phyloP scores from a whole-genome alignment of 371 early-diverging fungal genomes.

The Lichtheimia ornata region DNA sequence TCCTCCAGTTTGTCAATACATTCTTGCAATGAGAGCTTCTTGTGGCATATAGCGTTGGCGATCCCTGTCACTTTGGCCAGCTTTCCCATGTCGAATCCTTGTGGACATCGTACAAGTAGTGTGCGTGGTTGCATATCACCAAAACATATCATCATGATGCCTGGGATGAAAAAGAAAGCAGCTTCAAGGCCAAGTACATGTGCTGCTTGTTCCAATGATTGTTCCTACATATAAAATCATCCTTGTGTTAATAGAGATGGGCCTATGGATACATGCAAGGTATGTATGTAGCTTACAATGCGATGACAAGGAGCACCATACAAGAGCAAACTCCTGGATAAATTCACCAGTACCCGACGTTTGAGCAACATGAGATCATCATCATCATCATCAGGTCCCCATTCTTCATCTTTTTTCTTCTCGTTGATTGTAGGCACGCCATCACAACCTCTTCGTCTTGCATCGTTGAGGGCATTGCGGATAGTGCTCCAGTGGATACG shows the following conservation, averaged over 20 bases:
- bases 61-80: conserved; percentile 52
- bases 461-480: background rate
- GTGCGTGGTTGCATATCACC: conserved; percentile 63
- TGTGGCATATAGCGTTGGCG: conserved; percentile 42
- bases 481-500: conserved; percentile 4
- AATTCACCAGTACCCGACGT: conserved; percentile 63
- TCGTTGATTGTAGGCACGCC: no score
- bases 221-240: no score
- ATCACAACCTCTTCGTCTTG: background rate
- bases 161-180: conserved; percentile 60
- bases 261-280: background rate
- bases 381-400: no score
- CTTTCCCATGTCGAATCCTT: conserved; percentile 66
- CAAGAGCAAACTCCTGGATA: conserved; percentile 66
- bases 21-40: conserved; percentile 42
- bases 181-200: conserved; percentile 50
- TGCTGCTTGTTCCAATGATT: conserved; percentile 54
- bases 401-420: background rate
- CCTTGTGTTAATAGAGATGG: background rate
- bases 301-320: conserved; percentile 80
- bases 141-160: conserved; percentile 64
- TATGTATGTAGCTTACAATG: conserved; percentile 36
- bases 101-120: conserved; percentile 52
- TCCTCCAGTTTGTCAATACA: conserved; percentile 38
- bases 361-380: conserved; percentile 15